Base-by-base conservation (phyloP, 768 basidiomycete species). In the Boletus eberwhitei region DNA sequence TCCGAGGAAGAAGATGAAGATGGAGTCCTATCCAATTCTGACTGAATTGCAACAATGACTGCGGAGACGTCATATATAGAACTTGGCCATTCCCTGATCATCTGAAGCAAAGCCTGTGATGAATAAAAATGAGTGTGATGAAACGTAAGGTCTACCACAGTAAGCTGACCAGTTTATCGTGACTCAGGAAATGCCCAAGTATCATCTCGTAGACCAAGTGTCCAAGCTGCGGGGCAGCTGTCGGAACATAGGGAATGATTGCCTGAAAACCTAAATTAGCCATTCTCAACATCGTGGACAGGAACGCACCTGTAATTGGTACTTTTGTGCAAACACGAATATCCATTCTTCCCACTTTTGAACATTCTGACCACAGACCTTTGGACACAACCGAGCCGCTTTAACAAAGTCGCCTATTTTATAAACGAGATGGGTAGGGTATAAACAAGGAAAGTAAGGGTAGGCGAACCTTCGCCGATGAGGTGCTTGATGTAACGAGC, bases 321-420 rank as follows among this genome's bases (percentile, higher is more conserved):
- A 79, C 61, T 86, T 82, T 68, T 93, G 84, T 1, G 88, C 89
- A 66, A 96, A 98, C 14, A 82, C 75, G 63, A 97, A 96, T 64
- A 98, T 90, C 90, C 90, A 97, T 62, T 88, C 84, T 66, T 98
- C 95, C 97, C 97, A 99, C n/a, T 82, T 79, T 63, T 85, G 86
- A 12, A 79, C 71, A 61, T 96, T 83, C 41, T 83, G 83, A 4
- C 82, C 87, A 59, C 96, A 89, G 8, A 98, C 92, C 67, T 90
- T 93, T 0, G 92, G 87, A 61, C 85, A 87, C 24, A 97, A 72
- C 9, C 77, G 73, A 0, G 96, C 97, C 2, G 96, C 96, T 63
- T 90, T 90, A 0, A 67, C 73, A 60, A 84, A 98, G 19, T 86
- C 76, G 17, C 75, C 85, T 85, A 54, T 22, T 41, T 50, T 22